These are phyloP conservation scores for Chrysosporium keratinophilum DNA, from an alignment of 2,329 filamentous ascomycete species.

Conservation along the genomic window DNA sequence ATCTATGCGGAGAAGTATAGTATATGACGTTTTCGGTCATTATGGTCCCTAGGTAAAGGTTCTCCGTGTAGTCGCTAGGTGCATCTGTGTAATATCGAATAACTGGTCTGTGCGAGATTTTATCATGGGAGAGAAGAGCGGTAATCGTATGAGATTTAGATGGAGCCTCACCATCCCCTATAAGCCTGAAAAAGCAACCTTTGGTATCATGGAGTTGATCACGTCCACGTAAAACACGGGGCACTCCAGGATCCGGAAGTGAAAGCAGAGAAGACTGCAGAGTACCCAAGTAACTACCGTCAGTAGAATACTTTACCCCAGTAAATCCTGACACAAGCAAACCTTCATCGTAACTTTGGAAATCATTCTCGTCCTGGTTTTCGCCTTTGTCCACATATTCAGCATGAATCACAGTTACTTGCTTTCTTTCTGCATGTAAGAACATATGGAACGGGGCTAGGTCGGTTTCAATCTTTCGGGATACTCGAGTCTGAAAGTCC, in stretches of 20 bases:
- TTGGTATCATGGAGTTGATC: not conserved
- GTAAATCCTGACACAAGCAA: not conserved
- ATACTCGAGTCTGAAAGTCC: conserved; percentile 20
- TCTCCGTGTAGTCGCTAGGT: not conserved
- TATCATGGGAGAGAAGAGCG: not conserved
- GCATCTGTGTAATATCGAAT: not conserved
- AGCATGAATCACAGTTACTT: not conserved
- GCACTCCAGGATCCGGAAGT: not conserved
- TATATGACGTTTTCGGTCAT: not conserved
- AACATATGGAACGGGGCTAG: not conserved
- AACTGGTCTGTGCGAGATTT: not conserved
- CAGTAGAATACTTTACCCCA: not conserved
- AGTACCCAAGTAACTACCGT: not conserved
- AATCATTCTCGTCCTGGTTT: too few relatives aligned
- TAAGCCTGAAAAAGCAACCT: not conserved
- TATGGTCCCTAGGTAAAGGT: not conserved
- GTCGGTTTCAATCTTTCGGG: conserved; percentile 5
- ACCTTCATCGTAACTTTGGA: not conserved
- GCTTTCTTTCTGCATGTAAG: not conserved
- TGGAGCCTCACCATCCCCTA: too few relatives aligned
- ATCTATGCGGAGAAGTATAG: not conserved
- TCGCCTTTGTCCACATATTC: not conserved
- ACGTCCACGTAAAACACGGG: not conserved
- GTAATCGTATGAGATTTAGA: not conserved
- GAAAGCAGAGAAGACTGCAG: not conserved